These are phyloP conservation scores for Fusarium beomiforme DNA, from an alignment of 2,329 filamentous ascomycete genomes.

Conservation along the genomic window DNA sequence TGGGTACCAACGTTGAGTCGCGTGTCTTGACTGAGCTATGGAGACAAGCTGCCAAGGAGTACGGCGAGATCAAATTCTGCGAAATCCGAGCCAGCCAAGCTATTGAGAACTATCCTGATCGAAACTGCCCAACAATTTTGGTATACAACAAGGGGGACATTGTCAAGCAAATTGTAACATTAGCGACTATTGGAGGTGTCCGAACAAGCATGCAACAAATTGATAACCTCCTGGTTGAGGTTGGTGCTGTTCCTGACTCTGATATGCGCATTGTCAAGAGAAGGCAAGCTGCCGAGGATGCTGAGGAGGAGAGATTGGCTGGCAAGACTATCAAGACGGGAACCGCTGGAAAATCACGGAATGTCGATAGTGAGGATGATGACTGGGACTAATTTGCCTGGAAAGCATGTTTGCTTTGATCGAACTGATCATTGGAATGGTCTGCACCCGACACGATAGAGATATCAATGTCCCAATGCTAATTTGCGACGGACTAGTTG, in stretches of 20 bases:
- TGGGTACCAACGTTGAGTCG: slow-evolving; percentile 85
- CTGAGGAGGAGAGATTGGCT: slow-evolving; percentile 64
- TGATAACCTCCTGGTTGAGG: slow-evolving; percentile 81
- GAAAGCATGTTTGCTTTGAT: neutral
- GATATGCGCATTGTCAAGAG: slow-evolving; percentile 80
- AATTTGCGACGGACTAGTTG: neutral
- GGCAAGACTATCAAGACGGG: slow-evolving; percentile 63
- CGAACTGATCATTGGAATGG: neutral
- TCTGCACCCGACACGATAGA: neutral
- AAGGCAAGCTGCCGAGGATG: slow-evolving; percentile 68
- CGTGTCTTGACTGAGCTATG: slow-evolving; percentile 85
- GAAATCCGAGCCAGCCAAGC: slow-evolving; percentile 93
- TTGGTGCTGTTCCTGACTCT: slow-evolving; percentile 80
- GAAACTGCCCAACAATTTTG: slow-evolving; percentile 92
- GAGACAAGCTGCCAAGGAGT: slow-evolving; percentile 84
- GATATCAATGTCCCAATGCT: neutral
- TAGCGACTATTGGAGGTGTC: slow-evolving; percentile 80
- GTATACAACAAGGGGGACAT: slow-evolving; percentile 95
- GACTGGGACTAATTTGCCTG: slow-evolving; percentile 67
- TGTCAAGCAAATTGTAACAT: slow-evolving; percentile 88
- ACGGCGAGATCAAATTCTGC: slow-evolving; percentile 96
- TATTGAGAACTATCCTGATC: slow-evolving; percentile 95
- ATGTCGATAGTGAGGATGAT: slow-evolving; percentile 64
- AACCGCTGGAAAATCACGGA: slow-evolving; percentile 56
- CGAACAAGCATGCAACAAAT: slow-evolving; percentile 78